A percentile compares a stretch with the other conserved stretches of the same genome.
phyloP scores from a whole-genome alignment of 129 eudicot species.

The Flaveria sonorensis region DNA sequence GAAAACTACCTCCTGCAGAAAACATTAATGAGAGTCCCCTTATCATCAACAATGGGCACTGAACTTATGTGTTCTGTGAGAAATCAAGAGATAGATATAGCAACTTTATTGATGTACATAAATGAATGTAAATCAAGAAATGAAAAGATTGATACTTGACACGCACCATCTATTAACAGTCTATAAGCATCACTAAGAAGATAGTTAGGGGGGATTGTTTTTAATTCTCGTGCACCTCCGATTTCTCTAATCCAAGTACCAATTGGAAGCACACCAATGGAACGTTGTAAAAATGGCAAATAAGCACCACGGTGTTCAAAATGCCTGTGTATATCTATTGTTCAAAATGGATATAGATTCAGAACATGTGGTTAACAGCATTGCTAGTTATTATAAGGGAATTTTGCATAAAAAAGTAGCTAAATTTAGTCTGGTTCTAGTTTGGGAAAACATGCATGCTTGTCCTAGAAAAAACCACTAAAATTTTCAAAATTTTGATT shows the following conservation, averaged over 20 bases:
- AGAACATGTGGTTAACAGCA: slow-evolving; percentile 21
- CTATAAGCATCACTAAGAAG: slow-evolving; percentile 55
- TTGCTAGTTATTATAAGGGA: neutral
- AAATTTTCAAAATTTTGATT: neutral
- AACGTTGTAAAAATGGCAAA: slow-evolving; percentile 62
- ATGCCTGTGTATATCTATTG: slow-evolving; percentile 64
- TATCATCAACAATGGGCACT: slow-evolving; percentile 62
- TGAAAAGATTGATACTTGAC: neutral
- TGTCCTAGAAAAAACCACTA: neutral
- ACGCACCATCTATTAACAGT: slow-evolving; percentile 52
- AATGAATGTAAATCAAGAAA: neutral
- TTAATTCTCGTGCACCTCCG: slow-evolving; percentile 43
- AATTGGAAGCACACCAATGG: slow-evolving; percentile 51
- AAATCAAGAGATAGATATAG: slow-evolving; percentile 15
- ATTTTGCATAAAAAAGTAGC: neutral
- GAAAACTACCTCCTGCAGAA: slow-evolving; percentile 60
- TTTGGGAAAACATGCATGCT: neutral
- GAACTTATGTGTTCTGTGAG: slow-evolving; percentile 69
- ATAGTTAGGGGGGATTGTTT: slow-evolving; percentile 44
- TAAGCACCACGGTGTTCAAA: slow-evolving; percentile 42
- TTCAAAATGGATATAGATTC: slow-evolving; percentile 19
- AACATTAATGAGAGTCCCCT: slow-evolving; percentile 47
- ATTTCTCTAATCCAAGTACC: slow-evolving; percentile 65
- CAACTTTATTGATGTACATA: neutral
- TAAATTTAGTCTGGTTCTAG: neutral